Base-by-base conservation (phyloP, 139 green algal species). In the Monoraphidium neglectum region DNA sequence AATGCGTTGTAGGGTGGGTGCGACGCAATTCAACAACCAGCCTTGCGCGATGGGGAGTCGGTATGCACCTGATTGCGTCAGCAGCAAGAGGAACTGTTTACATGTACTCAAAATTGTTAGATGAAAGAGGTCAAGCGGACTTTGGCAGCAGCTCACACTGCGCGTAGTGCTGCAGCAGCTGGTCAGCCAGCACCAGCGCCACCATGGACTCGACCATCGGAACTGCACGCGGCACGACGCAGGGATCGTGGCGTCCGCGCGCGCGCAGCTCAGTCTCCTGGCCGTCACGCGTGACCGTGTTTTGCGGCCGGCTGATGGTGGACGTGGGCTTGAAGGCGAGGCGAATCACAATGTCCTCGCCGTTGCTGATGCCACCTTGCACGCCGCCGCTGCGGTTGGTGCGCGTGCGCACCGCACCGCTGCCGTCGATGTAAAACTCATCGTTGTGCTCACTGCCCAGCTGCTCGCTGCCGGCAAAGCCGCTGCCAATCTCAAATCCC, bases 201-300 rank as follows among this genome's bases (percentile, higher is more conserved):
- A 98, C 96, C 96, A 99, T 99, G 57, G 82, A 76, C 86, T 99
- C 96, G n/a, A 99, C 96, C 95, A 99, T 99, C 30, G 96, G 96
- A 24, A 98, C 96, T 4, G 96, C 96, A 30, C 93, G 85, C 2
- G 96, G 96, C 37, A 99, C 95, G 18, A 99, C 96, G 80, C 96
- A 99, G 0, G 96, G 92, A 78, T 99, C 96, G 79, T 99, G 96
- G 2, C 96, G 85, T 3, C 95, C 95, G 2, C 90, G 85, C 24
- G 95, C 95, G n/a, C 88, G 80, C 78, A 99, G 88, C 80, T 97
- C 90, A 28, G 90, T 89, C 66, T 98, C 94, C 57, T 91, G 43
- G 18, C 89, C 90, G 28, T 83, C 84, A 6, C 92, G 83, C 15
- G 81, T 89, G 24, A 98, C 94, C 10, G 94, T 98, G n/a, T 90